A percentile compares a stretch with the other conserved stretches of the same genome.
Evolutionary conservation across 2,329 filamentous ascomycete species (phyloP).

Genomic region (Fusarium hainanense): DNA sequence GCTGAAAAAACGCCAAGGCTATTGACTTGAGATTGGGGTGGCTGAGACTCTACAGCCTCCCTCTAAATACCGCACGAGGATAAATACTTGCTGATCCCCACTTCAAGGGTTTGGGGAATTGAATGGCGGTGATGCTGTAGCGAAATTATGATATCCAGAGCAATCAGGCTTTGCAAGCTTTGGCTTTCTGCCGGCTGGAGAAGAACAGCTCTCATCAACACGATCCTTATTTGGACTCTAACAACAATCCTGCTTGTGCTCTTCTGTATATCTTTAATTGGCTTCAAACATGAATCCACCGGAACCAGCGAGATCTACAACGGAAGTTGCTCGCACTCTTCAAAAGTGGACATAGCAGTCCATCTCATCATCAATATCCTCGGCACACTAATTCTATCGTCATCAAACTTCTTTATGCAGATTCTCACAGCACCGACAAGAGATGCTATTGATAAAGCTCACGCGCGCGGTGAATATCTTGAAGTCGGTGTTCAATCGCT

Average conservation of each 20-base stretch:
- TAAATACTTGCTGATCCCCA: not conserved
- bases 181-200: not conserved
- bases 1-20: not conserved
- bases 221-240: not conserved
- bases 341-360: not conserved
- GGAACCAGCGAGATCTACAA: not conserved
- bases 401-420: rapidly evolving
- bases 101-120: no score
- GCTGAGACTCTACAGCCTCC: not conserved
- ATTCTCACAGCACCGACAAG: not conserved
- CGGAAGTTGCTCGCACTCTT: not conserved
- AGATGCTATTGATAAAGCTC: rapidly evolving
- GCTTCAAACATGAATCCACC: not conserved
- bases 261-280: not conserved
- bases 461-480: not conserved
- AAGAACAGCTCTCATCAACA: not conserved
- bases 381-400: not conserved
- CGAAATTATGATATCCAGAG: rapidly evolving
- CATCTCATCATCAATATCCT: not conserved
- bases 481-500: not conserved
- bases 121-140: not conserved
- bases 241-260: rapidly evolving
- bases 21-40: no score
- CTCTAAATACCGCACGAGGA: not conserved
- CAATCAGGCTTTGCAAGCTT: rapidly evolving